phyloP scores from a whole-genome alignment of 2,329 filamentous ascomycete genomes.

The Penicillium sp. region DNA sequence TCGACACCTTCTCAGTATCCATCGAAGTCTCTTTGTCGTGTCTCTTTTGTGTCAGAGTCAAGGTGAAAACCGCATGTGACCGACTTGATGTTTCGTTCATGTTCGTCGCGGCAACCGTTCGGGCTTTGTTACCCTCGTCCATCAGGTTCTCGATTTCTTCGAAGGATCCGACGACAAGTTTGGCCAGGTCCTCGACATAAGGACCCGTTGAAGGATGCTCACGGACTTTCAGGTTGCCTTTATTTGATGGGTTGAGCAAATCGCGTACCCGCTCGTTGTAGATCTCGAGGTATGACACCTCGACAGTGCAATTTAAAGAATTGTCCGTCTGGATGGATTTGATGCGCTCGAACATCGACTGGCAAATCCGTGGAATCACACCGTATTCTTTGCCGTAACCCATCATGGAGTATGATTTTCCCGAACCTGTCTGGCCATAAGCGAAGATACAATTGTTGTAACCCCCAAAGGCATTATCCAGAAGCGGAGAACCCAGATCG shows the following conservation, averaged over 20 bases:
- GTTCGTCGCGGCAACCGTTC: conserved; percentile 96
- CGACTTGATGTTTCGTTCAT: conserved; percentile 99
- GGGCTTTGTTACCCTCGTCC: conserved; percentile 98
- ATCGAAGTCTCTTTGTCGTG: conserved; percentile 90
- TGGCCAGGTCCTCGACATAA: conserved; percentile 96
- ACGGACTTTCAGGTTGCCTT: conserved; percentile 93
- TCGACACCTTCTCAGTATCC: conserved; percentile 96
- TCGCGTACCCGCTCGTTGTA: conserved; percentile 98
- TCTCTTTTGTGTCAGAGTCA: conserved; percentile 91
- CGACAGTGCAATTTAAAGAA: conserved; percentile 82
- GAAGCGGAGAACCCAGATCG: conserved; percentile 81
- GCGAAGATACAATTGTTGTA: conserved; percentile 99
- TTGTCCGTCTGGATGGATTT: conserved; percentile 67
- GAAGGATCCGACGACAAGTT: conserved; percentile 89
- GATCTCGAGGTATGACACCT: conserved; percentile 98
- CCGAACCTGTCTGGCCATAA: conserved; percentile 96
- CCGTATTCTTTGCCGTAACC: conserved; percentile 94
- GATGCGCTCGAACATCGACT: conserved; percentile 95
- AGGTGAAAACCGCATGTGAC: conserved; percentile 95
- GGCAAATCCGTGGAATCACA: conserved; percentile 95
- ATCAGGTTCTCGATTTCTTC: conserved; percentile 95
- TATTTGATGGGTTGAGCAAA: conserved; percentile 89
- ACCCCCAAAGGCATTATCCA: conserved; percentile 96
- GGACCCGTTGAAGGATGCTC: conserved; percentile 97
- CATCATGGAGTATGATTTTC: conserved; percentile 99